A percentile compares a stretch with the other conserved stretches of the same genome.
phyloP scores from a whole-genome alignment of 805 yeast species.

The Metschnikowia lunata region DNA sequence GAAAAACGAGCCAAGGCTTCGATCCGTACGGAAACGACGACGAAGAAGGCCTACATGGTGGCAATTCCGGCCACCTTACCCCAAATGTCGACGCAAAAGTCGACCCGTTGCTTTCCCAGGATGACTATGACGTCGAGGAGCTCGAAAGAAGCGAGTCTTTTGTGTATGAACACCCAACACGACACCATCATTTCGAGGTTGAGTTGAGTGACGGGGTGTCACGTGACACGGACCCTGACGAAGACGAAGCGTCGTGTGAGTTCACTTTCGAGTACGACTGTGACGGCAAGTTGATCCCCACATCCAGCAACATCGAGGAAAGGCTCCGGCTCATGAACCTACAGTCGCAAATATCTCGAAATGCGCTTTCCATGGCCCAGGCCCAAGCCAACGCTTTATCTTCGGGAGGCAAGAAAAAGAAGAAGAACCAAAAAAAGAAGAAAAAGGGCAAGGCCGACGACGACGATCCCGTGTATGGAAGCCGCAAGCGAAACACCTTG shows the following conservation, averaged over 20 bases:
- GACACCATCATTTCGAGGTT: constrained; percentile 37
- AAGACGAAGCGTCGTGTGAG: constrained; percentile 40
- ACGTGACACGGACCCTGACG: constrained; percentile 21
- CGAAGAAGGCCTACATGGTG: constrained; percentile 38
- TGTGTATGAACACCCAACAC: constrained; percentile 26
- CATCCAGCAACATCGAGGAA: constrained; percentile 36
- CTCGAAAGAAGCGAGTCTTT: constrained; percentile 24
- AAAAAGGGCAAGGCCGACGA: constrained; percentile 9
- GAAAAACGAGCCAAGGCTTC: constrained; percentile 7
- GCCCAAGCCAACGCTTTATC: constrained; percentile 1
- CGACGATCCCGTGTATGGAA: neutral
- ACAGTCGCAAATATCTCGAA: constrained; percentile 16
- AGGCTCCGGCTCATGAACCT: constrained; percentile 32
- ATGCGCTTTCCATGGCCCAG: constrained; percentile 4
- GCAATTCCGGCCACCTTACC: constrained; percentile 27
- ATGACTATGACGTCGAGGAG: constrained; percentile 39
- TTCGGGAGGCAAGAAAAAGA: constrained; percentile 13
- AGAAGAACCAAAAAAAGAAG: constrained; percentile 11
- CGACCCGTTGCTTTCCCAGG: constrained; percentile 16
- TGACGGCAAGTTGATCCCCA: constrained; percentile 36
- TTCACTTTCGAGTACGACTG: constrained; percentile 43
- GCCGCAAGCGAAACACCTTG: neutral
- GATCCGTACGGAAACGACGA: constrained; percentile 33
- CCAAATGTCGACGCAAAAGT: no score
- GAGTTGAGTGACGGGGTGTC: constrained; percentile 35